Evolutionary conservation across 2,329 filamentous ascomycete genomes (phyloP).

Genomic region (Sporothrix schenckii): DNA sequence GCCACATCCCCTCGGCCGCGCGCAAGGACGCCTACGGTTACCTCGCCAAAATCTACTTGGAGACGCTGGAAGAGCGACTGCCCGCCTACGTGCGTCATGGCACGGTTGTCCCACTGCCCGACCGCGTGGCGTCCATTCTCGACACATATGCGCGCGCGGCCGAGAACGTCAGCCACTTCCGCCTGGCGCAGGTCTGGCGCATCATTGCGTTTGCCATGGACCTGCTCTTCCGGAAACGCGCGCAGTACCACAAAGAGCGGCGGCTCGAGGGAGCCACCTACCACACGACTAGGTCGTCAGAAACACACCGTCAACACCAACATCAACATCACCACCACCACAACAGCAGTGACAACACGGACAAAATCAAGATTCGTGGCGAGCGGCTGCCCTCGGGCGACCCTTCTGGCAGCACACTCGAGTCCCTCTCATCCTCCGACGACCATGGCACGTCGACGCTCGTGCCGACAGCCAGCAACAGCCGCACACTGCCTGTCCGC

Average conservation of each 20-base stretch:
- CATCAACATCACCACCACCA: neutral
- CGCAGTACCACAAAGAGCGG: slow-evolving; percentile 59
- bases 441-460: neutral
- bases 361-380: neutral
- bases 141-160: slow-evolving; percentile 62
- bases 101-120: slow-evolving; percentile 44
- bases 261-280: slow-evolving; percentile 42
- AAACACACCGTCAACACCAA: neutral
- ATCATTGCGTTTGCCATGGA: slow-evolving; percentile 60
- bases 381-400: neutral
- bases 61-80: slow-evolving; percentile 55
- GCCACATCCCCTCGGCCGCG: slow-evolving; percentile 56
- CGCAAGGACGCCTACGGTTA: slow-evolving; percentile 59
- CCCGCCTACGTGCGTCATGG: slow-evolving; percentile 45
- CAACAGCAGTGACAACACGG: neutral
- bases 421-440: neutral
- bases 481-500: slow-evolving; percentile 40
- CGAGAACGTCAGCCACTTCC: slow-evolving; percentile 59
- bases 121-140: slow-evolving; percentile 56
- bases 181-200: slow-evolving; percentile 67
- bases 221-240: slow-evolving; percentile 57
- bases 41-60: slow-evolving; percentile 59
- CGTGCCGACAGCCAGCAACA: neutral
- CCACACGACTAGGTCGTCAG: neutral
- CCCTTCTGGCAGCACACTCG: slow-evolving; percentile 14